These are phyloP conservation scores for Colletotrichum simmondsii DNA, from an alignment of 2,329 filamentous ascomycete species.

Conservation along the genomic window DNA sequence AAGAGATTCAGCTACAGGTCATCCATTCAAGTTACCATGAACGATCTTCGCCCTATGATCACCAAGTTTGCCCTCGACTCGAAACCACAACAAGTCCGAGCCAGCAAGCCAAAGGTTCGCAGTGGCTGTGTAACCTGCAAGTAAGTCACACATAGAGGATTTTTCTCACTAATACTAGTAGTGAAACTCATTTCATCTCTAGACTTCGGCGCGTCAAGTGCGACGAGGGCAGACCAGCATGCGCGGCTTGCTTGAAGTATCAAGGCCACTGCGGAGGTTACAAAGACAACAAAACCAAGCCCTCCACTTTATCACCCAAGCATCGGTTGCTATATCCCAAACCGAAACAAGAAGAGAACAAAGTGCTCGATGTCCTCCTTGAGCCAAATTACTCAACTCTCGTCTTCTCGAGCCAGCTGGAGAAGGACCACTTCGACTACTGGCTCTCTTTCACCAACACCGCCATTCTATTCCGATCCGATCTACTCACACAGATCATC, in stretches of 20 bases:
- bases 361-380: background rate
- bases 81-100: background rate
- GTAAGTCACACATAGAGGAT: background rate
- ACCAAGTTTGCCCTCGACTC: background rate
- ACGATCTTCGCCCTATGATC: background rate
- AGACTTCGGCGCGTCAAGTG: slow-evolving; percentile 22
- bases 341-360: background rate
- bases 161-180: background rate
- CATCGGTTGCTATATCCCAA: background rate
- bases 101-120: slow-evolving; percentile 17
- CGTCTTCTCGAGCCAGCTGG: slow-evolving; percentile 17
- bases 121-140: slow-evolving; percentile 24
- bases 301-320: background rate
- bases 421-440: slow-evolving; percentile 22
- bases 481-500: slow-evolving; percentile 27
- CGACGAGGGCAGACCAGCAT: slow-evolving; percentile 21
- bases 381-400: slow-evolving; percentile 9
- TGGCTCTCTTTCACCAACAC: background rate
- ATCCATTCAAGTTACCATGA: background rate
- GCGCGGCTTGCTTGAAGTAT: slow-evolving; percentile 20
- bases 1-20: background rate
- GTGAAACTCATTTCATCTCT: background rate
- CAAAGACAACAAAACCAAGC: background rate
- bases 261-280: slow-evolving; percentile 16
- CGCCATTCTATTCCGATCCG: slow-evolving; percentile 1